Percentiles rank a stretch among this genome's conserved stretches.
Conservation (phyloP, 148 eudicot genomes). For the Rhododendron molle region DNA sequence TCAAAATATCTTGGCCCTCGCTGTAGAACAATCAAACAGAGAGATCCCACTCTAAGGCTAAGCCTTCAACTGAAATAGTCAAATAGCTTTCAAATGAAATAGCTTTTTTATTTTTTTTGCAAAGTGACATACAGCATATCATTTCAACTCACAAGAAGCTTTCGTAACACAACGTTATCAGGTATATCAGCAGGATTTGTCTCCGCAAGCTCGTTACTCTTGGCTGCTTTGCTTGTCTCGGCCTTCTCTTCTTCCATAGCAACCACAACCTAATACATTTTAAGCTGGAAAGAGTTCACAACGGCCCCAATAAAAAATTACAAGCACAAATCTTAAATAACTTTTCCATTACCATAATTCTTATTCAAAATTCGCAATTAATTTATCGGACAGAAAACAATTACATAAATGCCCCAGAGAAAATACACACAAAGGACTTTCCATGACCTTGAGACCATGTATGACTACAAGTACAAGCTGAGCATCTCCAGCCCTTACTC, state of each 20-base stretch:
- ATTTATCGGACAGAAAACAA: background rate
- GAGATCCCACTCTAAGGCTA: constrained; percentile 35
- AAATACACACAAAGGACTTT: background rate
- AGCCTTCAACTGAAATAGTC: constrained; percentile 21
- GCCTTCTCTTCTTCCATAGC: constrained; percentile 30
- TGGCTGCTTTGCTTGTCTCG: constrained; percentile 23
- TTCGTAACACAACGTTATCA: constrained; percentile 63
- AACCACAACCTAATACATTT: constrained; percentile 31
- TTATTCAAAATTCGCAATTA: background rate
- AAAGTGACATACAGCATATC: constrained; percentile 30
- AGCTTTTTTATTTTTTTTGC: constrained; percentile 12
- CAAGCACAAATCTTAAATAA: background rate
- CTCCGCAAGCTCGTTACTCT: constrained; percentile 27
- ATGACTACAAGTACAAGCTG: background rate
- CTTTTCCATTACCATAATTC: background rate
- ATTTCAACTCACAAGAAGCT: constrained; percentile 93
- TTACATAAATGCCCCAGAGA: background rate
- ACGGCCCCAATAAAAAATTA: no score
- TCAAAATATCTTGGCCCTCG: constrained; percentile 98
- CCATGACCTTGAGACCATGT: background rate
- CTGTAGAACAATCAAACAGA: constrained; percentile 56
- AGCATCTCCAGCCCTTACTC: background rate
- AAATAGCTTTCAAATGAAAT: constrained; percentile 23
- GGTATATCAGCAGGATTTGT: constrained; percentile 35
- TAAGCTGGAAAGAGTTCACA: background rate